Percentiles rank a stretch among this genome's conserved stretches.
These are phyloP conservation scores for Globisporangium middletonii DNA, from an alignment of 352 stramenopile species.

Conservation along the genomic window DNA sequence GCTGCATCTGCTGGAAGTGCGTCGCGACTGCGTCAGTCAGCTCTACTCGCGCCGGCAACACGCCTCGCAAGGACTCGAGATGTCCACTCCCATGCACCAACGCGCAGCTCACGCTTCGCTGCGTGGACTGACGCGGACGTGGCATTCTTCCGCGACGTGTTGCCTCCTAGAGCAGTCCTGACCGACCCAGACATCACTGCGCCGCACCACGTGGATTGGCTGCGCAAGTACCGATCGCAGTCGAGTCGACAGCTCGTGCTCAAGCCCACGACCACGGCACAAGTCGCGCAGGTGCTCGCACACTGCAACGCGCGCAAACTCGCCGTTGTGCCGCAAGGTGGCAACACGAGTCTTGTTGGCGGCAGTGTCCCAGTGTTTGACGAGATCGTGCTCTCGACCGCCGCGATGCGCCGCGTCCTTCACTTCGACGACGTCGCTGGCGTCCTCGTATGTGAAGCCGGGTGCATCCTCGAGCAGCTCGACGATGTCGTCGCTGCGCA, in stretches of 20 bases:
- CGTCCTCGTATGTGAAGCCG: conserved; percentile 84
- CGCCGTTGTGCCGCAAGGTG: conserved; percentile 92
- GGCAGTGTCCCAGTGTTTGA: conserved; percentile 86
- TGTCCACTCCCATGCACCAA: background rate
- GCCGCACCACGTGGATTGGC: conserved; percentile 75
- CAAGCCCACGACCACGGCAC: conserved; percentile 76
- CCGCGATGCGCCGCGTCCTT: conserved; percentile 89
- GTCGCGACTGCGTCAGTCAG: too few species aligned
- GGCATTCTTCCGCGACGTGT: conserved; percentile 51
- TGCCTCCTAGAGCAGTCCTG: conserved; percentile 36
- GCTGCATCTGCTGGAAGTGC: too few species aligned
- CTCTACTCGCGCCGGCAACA: too few species aligned
- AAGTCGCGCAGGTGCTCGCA: conserved; percentile 86
- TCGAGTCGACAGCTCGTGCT: conserved; percentile 72
- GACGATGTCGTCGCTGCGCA: conserved; percentile 81
- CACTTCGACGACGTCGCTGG: conserved; percentile 85
- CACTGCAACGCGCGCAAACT: conserved; percentile 91
- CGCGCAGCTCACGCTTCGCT: conserved; percentile 35
- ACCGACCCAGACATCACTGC: conserved; percentile 61
- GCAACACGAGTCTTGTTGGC: conserved; percentile 96
- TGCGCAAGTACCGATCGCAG: conserved; percentile 72
- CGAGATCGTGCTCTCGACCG: conserved; percentile 93
- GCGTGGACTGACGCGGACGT: conserved; percentile 60
- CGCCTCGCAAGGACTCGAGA: too few species aligned
- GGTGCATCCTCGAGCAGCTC: conserved; percentile 93